Evolutionary conservation across 306 rosid species (phyloP).

Genomic region (Mucuna pruriens): DNA sequence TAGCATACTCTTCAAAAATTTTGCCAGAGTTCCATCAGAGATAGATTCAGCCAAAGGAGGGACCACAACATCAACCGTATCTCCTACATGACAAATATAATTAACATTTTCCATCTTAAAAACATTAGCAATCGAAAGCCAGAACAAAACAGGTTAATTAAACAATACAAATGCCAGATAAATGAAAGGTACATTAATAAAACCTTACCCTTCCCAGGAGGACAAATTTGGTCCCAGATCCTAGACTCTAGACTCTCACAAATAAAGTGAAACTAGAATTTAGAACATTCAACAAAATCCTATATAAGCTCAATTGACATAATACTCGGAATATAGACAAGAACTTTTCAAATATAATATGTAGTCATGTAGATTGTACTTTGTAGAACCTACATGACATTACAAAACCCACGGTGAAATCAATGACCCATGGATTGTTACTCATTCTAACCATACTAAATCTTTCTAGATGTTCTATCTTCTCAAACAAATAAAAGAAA

Average conservation of each 20-base stretch:
- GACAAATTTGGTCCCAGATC: conserved; percentile 19
- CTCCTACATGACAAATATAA: conserved; percentile 57
- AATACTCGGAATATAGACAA: conserved; percentile 1
- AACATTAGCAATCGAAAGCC: conserved; percentile 16
- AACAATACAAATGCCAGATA: conserved; percentile 10
- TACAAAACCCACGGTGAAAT: conserved; percentile 18
- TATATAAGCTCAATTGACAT: conserved; percentile 6
- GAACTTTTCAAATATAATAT: not conserved
- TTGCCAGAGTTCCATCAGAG: conserved; percentile 78
- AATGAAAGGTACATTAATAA: not conserved
- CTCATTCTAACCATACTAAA: conserved; percentile 1
- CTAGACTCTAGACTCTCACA: conserved; percentile 3
- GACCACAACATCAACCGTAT: conserved; percentile 73
- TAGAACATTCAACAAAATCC: conserved; percentile 23
- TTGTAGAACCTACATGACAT: not conserved
- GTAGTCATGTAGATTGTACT: conserved; percentile 5
- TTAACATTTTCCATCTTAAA: conserved; percentile 22
- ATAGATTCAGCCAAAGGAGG: conserved; percentile 88
- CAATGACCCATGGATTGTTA: not conserved
- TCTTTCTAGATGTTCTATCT: not conserved
- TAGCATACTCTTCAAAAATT: conserved; percentile 74
- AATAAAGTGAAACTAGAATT: conserved; percentile 14
- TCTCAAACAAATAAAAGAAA: not conserved
- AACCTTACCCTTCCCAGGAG: not conserved
- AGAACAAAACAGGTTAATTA: not conserved